Evolutionary conservation across 1,284 basidiomycete species (phyloP), one percentile per base, ranked within the genome.

Genomic region (Puccinia horiana): DNA sequence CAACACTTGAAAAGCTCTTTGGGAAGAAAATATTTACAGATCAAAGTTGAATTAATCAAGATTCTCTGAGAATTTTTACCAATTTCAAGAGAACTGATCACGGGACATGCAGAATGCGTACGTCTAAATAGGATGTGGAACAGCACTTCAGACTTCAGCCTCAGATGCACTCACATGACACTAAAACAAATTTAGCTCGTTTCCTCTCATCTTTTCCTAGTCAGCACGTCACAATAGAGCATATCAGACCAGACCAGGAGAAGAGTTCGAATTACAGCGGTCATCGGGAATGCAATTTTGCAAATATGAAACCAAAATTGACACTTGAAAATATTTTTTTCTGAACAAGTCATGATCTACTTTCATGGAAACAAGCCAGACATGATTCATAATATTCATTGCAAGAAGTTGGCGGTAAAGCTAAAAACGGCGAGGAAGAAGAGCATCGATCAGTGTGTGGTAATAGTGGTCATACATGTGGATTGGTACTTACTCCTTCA

Each of bases 401-500:
- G 79, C 18, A 81, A 69, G 58, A 81, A 81, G 67, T 81, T 81
- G 40, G 49, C 35, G 47, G 79, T 81, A 44, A 81, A 81, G n/a
- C 79, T 81, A 72, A 6, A 42, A 63, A 37, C 8, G 32, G 6
- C 16, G 63, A 1, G 63, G 20, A 65, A 65, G 37, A 35, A 42
- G 9, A 8, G 3, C 20, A 23, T 47, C 44, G 35, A 54, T 74
- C 12, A 47, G 32, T 29, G 14, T 32, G 35, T 26, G 32, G 56
- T n/a, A 49, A 14, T n/a, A n/a, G 44, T 49, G 49, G 32, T 74
- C 20, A 32, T 58, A n/a, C 9, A 82, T 58, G 26, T 61, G 67
- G 65, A n/a, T 56, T 20, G 56, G 49, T 14, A 72, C 54, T 49
- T 58, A 79, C 79, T 83, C 82, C 29, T 76, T 76, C n/a, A 88